These are phyloP conservation scores for Glutinoglossum americanum DNA, from an alignment of 495 filamentous ascomycete species.

Conservation along the genomic window DNA sequence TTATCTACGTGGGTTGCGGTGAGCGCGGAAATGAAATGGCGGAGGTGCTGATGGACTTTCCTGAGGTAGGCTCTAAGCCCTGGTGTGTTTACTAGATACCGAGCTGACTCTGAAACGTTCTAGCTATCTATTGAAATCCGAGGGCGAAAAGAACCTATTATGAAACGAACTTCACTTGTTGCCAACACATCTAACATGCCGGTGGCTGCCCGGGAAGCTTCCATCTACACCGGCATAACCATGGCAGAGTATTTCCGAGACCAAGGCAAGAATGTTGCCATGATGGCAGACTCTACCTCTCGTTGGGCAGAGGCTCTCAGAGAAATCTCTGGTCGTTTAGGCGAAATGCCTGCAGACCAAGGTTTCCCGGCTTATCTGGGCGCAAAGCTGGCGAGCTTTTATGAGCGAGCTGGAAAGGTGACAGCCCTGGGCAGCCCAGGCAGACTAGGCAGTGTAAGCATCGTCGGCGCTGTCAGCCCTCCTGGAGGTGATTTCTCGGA, in stretches of 20 bases:
- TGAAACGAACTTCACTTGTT: conserved; percentile 97
- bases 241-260: conserved; percentile 98
- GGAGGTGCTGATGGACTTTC: conserved; percentile 99
- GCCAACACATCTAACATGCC: conserved; percentile 99
- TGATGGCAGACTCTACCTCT: conserved; percentile 99
- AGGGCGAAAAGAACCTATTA: conserved; percentile 91
- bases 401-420: conserved; percentile 88
- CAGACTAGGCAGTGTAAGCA: conserved; percentile 78
- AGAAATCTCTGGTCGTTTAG: conserved; percentile 96
- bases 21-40: conserved; percentile 99
- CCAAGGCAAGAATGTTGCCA: conserved; percentile 90
- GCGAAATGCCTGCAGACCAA: conserved; percentile 99
- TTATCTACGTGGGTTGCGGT: conserved; percentile 95
- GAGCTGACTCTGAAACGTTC: neutral
- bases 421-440: conserved; percentile 70
- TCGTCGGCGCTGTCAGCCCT: conserved; percentile 92
- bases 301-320: conserved; percentile 96
- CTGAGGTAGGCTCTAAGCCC: conserved; percentile 30
- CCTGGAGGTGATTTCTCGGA: conserved; percentile 99
- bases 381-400: conserved; percentile 95
- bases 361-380: conserved; percentile 96
- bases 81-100: neutral
- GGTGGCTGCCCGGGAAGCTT: conserved; percentile 93
- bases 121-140: conserved; percentile 75
- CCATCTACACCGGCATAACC: conserved; percentile 97